Evolutionary conservation across 345 rosid species (phyloP).

Genomic region (Salix udensis): DNA sequence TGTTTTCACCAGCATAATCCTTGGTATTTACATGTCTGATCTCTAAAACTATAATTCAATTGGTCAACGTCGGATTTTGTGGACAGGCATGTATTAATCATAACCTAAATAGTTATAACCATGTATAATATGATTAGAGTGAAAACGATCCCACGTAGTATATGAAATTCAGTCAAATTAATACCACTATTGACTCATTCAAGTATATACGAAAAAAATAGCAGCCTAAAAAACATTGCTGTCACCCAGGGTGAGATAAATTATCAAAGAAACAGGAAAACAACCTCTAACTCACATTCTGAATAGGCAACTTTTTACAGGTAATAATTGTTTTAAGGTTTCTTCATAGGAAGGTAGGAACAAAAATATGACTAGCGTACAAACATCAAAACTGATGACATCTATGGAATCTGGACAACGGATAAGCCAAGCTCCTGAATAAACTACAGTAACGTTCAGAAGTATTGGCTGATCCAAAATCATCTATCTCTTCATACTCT

Average conservation of each 20-base stretch:
- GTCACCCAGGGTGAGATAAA: background rate
- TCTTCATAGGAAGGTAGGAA: background rate
- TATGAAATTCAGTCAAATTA: background rate
- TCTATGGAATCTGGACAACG: conserved; percentile 23
- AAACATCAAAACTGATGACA: conserved; percentile 30
- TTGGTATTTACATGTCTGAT: background rate
- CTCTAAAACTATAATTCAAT: background rate
- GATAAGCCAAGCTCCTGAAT: conserved; percentile 17
- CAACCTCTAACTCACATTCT: background rate
- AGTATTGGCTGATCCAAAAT: conserved; percentile 22
- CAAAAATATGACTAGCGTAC: conserved; percentile 28
- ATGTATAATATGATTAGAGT: background rate
- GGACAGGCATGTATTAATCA: background rate
- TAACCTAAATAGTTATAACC: background rate
- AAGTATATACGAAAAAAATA: background rate
- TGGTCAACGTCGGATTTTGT: background rate
- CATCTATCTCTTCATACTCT: conserved; percentile 35
- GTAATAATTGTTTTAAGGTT: conserved; percentile 5
- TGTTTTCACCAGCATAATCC: background rate
- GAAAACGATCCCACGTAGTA: background rate
- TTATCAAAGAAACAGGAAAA: background rate
- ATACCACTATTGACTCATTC: background rate
- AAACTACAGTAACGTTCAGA: conserved; percentile 16
- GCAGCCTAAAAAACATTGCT: background rate
- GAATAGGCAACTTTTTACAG: conserved; percentile 21